These are phyloP conservation scores for Lepiota venenata DNA, from an alignment of 768 basidiomycete species.

Conservation along the genomic window DNA sequence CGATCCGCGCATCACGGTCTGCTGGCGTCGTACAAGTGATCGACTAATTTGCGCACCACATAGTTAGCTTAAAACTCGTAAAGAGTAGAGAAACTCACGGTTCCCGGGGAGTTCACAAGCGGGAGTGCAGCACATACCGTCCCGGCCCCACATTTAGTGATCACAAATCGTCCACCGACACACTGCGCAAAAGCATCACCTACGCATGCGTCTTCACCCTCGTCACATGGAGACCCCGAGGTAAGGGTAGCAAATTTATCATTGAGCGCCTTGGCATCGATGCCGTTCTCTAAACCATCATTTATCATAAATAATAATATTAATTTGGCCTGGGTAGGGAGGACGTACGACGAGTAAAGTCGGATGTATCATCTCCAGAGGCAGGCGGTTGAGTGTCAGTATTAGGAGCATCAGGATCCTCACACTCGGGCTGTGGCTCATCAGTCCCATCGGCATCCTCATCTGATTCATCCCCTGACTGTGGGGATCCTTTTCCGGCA, in stretches of 20 bases:
- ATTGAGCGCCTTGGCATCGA: slow-evolving; percentile 49
- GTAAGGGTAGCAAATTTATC: slow-evolving; percentile 48
- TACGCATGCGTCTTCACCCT: slow-evolving; percentile 45
- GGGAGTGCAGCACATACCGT: slow-evolving; percentile 48
- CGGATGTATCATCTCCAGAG: slow-evolving; percentile 13
- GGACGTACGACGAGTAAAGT: slow-evolving; percentile 22
- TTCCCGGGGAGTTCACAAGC: slow-evolving; percentile 50
- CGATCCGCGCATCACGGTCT: slow-evolving; percentile 42
- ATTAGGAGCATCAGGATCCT: slow-evolving; percentile 10
- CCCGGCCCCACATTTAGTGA: slow-evolving; percentile 32
- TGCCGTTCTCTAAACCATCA: slow-evolving; percentile 33
- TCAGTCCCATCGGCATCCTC: slow-evolving; percentile 16
- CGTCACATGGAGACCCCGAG: slow-evolving; percentile 42
- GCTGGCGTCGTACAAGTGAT: slow-evolving; percentile 47
- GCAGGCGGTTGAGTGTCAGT: slow-evolving; percentile 10
- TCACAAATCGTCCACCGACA: slow-evolving; percentile 39
- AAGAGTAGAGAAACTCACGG: slow-evolving; percentile 15
- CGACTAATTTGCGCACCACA: slow-evolving; percentile 17
- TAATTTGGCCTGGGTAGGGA: not conserved
- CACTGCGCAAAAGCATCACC: slow-evolving; percentile 48
- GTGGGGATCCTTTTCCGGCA: not conserved
- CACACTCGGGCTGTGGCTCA: slow-evolving; percentile 7
- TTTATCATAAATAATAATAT: too few relatives aligned
- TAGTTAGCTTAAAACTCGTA: not conserved
- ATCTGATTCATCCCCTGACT: not conserved